Base-by-base conservation (phyloP, 352 stramenopile species). In the Lagenidium giganteum region DNA sequence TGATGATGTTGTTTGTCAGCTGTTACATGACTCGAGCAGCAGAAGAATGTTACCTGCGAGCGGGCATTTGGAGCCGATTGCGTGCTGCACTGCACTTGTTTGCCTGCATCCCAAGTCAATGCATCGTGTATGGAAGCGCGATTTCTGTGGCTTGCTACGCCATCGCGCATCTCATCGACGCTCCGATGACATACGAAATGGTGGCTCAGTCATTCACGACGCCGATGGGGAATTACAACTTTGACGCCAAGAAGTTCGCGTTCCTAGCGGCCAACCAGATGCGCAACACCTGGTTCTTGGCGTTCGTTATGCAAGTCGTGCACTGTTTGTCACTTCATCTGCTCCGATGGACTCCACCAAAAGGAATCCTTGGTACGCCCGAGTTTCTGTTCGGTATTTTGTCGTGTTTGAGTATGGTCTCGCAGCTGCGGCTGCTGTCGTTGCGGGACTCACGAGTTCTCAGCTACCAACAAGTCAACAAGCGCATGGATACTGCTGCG, bases 141-240 rank as follows among this genome's bases (percentile, higher is more conserved):
- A 44, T 60, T 18, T 36, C 51, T 1, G 43, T 60, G 8, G 20
- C 50, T 7, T 60, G 43, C 44, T 60, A 55, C 34, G 30, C 51
- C 8, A 9, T 54, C 4, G 51, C 51, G 6, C 43, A 50, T 9
- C 11, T n/a, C 11, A 44, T 60, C 27, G 51, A 60, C 30, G 30
- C 44, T 1, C 31, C 51, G 12, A 37, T 60, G n/a, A 46, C 34
- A 13, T 49, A 60, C 23, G 41, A 42, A 23, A 5, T 57, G 4
- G 17, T 55, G 5, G n/a, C 18, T 9, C 29, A 49, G 23, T 41
- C 20, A 16, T 49, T 49, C 11, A 41, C 11, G 29, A 49, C 42
- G 1, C 42, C 39, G 4, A 24, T 8, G 1, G 42, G 42, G 21
- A 40, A 41, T 8, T n/a, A n/a, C n/a, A n/a, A n/a, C n/a, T 49